phyloP scores from a whole-genome alignment of 225 moss, liverwort and hornwort species.

The Polytrichum formosum region DNA sequence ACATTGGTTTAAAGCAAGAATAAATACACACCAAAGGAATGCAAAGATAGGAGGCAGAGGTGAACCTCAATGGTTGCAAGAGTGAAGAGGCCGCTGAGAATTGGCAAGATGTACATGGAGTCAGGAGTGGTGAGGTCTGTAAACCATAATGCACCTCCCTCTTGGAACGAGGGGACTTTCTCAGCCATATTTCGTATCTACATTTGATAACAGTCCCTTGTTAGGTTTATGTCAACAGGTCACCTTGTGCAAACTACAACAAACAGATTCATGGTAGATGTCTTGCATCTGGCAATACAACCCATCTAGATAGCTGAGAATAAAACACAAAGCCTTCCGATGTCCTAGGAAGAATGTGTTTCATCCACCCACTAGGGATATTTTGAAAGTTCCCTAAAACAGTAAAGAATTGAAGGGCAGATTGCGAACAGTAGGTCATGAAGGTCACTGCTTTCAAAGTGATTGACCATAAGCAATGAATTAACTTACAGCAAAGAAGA shows the following conservation, averaged over 20 bases:
- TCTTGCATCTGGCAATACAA: no score
- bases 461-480: background rate
- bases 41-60: background rate
- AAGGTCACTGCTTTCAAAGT: no score
- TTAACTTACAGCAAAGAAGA: conserved; percentile 89
- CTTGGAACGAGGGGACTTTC: conserved; percentile 86
- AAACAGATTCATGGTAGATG: no score
- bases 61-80: conserved; percentile 86
- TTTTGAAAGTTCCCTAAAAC: no score
- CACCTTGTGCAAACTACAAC: no score
- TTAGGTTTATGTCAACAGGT: no score
- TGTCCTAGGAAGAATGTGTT: no score
- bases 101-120: conserved; percentile 79
- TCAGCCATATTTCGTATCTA: conserved; percentile 99
- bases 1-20: background rate
- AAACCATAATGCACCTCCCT: conserved; percentile 96
- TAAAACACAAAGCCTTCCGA: no score
- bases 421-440: no score
- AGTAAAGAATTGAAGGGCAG: no score
- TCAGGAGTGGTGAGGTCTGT: conserved; percentile 90
- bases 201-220: background rate
- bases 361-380: no score
- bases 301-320: no score
- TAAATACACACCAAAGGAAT: background rate
- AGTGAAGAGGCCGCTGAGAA: conserved; percentile 82